Conservation (phyloP, 345 rosid genomes). For the Salix koriyanagi region DNA sequence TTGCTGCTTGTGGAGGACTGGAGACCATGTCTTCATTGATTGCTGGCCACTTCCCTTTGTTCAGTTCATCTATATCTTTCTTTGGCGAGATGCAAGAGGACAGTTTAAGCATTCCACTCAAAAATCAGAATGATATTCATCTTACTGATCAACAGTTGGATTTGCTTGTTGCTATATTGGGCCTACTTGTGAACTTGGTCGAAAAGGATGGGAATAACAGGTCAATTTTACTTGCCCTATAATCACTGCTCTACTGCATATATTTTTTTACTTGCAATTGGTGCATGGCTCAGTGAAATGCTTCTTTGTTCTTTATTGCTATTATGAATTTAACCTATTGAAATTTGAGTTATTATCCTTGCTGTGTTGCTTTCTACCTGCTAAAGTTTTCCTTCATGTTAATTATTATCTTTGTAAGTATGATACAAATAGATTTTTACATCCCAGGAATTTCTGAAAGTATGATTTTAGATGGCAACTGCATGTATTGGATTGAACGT, state of each 20-base stretch:
- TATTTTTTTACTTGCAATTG: slow-evolving; percentile 10
- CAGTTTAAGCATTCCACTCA: slow-evolving; percentile 18
- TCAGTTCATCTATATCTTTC: slow-evolving; percentile 41
- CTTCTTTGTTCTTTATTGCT: background rate
- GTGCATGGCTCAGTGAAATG: background rate
- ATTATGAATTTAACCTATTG: background rate
- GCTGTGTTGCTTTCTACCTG: background rate
- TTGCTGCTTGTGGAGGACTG: slow-evolving; percentile 75
- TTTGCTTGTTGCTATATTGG: slow-evolving; percentile 92
- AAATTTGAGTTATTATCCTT: background rate
- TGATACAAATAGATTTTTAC: background rate
- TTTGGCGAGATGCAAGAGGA: slow-evolving; percentile 32
- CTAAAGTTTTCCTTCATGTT: background rate
- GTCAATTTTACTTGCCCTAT: slow-evolving; percentile 33
- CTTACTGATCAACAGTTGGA: slow-evolving; percentile 86
- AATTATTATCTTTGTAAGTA: background rate
- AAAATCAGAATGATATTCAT: slow-evolving; percentile 39
- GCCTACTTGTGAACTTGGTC: slow-evolving; percentile 84
- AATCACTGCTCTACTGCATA: background rate
- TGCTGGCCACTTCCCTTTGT: slow-evolving; percentile 71
- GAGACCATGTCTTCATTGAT: slow-evolving; percentile 74
- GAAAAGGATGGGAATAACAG: slow-evolving; percentile 91
- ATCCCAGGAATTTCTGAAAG: background rate
- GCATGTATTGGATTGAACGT: background rate
- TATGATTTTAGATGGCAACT: background rate